Percentiles rank a stretch among this genome's conserved stretches.
Conservation (phyloP, 1,139 yeast species). For the Pichia sp. region DNA sequence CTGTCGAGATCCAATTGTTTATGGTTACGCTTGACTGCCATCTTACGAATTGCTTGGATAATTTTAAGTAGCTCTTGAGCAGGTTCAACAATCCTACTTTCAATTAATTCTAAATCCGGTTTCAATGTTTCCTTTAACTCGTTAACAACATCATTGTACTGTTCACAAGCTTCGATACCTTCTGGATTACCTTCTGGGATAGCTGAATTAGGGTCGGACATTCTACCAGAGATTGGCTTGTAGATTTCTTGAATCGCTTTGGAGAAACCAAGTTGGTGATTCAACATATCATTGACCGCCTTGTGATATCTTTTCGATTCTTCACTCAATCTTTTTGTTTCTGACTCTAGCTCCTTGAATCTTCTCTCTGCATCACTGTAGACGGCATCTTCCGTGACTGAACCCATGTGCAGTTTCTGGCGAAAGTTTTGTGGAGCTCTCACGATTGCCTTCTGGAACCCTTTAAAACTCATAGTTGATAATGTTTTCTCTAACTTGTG, state of each 20-base stretch:
- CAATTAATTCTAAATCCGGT: slow-evolving; percentile 91
- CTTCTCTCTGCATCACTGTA: slow-evolving; percentile 93
- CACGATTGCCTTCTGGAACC: slow-evolving; percentile 76
- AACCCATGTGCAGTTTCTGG: slow-evolving; percentile 81
- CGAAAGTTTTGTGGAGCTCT: slow-evolving; percentile 80
- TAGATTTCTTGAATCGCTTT: slow-evolving; percentile 92
- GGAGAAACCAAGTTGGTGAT: slow-evolving; percentile 87
- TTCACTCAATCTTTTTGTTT: slow-evolving; percentile 82
- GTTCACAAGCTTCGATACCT: slow-evolving; percentile 91
- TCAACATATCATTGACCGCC: slow-evolving; percentile 90
- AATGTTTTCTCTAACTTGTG: background rate
- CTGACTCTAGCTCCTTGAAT: slow-evolving; percentile 82
- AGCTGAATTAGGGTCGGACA: slow-evolving; percentile 80
- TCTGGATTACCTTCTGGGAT: slow-evolving; percentile 92
- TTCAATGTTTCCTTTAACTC: slow-evolving; percentile 79
- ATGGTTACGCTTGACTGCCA: slow-evolving; percentile 93
- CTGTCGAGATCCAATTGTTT: slow-evolving; percentile 93
- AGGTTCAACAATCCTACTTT: slow-evolving; percentile 80
- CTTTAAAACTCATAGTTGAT: slow-evolving; percentile 76
- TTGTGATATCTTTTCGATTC: slow-evolving; percentile 84
- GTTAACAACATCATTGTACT: slow-evolving; percentile 77
- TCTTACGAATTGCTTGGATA: slow-evolving; percentile 75
- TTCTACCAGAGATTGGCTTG: slow-evolving; percentile 89
- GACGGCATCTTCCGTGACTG: slow-evolving; percentile 76
- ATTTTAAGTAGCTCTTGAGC: slow-evolving; percentile 85